phyloP scores from a whole-genome alignment of 1,284 basidiomycete species.

The Rhodotorula mucilaginosa region DNA sequence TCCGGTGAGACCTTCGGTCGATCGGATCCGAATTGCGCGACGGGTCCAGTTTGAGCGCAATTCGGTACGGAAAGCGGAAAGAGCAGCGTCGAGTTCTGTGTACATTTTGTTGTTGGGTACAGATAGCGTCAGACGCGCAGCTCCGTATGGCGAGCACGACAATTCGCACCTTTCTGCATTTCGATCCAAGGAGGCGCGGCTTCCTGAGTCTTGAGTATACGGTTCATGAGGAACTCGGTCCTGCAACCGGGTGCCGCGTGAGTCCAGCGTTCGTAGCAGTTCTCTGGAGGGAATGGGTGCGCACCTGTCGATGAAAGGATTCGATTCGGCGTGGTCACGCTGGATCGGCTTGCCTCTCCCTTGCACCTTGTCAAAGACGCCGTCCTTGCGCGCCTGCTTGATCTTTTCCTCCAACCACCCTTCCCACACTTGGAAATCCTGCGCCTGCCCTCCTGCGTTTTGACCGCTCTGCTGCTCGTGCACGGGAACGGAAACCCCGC shows the following conservation, averaged over 20 bases:
- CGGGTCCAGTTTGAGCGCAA: constrained; percentile 64
- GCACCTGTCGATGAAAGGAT: constrained; percentile 59
- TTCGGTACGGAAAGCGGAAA: constrained; percentile 63
- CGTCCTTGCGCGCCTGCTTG: constrained; percentile 67
- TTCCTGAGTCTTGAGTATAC: constrained; percentile 79
- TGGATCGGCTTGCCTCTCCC: constrained; percentile 71
- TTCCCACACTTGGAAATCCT: constrained; percentile 57
- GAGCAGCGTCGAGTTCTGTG: constrained; percentile 59
- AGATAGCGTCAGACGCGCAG: neutral
- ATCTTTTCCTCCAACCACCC: constrained; percentile 75
- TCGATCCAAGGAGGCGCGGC: constrained; percentile 90
- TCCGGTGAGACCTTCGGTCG: constrained; percentile 21
- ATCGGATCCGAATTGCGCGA: constrained; percentile 62
- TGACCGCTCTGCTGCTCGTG: neutral
- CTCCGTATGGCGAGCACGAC: neutral
- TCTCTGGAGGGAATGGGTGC: constrained; percentile 6
- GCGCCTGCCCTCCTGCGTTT: neutral
- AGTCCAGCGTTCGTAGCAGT: neutral
- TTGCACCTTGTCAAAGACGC: constrained; percentile 69
- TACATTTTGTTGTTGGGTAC: constrained; percentile 26
- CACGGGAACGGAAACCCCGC: neutral
- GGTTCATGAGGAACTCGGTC: constrained; percentile 82
- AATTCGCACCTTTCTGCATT: constrained; percentile 63
- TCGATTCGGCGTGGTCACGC: constrained; percentile 63
- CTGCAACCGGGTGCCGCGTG: constrained; percentile 42